These are phyloP conservation scores for Trametes polyzona DNA, from an alignment of 1,284 basidiomycete genomes.

Conservation along the genomic window DNA sequence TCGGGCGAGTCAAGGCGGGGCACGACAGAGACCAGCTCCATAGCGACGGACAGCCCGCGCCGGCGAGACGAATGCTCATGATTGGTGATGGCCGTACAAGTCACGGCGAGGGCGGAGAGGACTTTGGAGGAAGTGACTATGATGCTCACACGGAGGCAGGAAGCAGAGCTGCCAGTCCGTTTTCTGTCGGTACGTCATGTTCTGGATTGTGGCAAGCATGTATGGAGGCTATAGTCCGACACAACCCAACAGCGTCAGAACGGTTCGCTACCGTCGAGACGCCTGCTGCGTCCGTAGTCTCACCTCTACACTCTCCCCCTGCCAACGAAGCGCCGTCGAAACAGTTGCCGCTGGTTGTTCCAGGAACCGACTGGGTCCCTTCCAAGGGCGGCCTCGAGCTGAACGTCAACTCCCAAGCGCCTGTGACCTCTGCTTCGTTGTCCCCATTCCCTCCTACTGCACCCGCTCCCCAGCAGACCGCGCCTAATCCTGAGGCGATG, in stretches of 20 bases:
- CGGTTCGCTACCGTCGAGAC: slow-evolving; percentile 38
- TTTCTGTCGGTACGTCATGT: slow-evolving; percentile 23
- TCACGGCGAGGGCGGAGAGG: slow-evolving; percentile 41
- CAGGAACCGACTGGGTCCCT: background rate
- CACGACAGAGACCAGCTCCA: slow-evolving; percentile 46
- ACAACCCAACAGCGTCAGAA: slow-evolving; percentile 22
- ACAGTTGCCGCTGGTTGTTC: background rate
- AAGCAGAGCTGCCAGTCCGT: slow-evolving; percentile 22
- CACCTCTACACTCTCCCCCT: slow-evolving; percentile 6
- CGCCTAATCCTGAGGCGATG: slow-evolving; percentile 45
- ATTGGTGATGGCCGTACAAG: slow-evolving; percentile 57
- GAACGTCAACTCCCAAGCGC: background rate
- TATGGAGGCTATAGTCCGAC: too few species aligned
- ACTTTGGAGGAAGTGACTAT: slow-evolving; percentile 44
- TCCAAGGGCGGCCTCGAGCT: background rate
- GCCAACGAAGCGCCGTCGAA: background rate
- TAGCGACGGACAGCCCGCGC: slow-evolving; percentile 46
- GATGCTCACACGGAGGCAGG: slow-evolving; percentile 29
- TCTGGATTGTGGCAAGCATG: background rate
- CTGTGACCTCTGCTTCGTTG: background rate
- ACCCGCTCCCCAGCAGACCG: slow-evolving; percentile 11
- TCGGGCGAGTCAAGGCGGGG: slow-evolving; percentile 62
- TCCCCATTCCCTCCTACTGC: background rate
- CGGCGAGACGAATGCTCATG: slow-evolving; percentile 60
- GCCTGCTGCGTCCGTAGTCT: slow-evolving; percentile 28